Base-by-base conservation (phyloP, 441 rosid genomes). In the Croton laevigatus region DNA sequence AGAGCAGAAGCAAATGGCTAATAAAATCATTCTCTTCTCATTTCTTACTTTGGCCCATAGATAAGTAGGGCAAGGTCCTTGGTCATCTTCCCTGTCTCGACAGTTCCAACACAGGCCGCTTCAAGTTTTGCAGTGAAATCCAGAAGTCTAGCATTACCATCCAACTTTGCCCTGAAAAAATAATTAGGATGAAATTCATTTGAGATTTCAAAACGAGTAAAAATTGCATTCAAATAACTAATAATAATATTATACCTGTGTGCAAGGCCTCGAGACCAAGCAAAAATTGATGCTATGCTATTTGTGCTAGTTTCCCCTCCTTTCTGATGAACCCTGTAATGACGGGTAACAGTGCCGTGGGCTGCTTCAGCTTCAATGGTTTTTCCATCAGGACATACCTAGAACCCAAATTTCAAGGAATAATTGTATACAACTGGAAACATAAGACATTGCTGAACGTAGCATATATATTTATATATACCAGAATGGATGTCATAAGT, bases 301-400 rank as follows among this genome's bases (percentile, higher is more conserved):
- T 94, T 94, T 57, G 97, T 91, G 83, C 97, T 94, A 60, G 97
- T 94, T 84, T 91, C 97, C 51, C 94, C 93, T 65, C 97, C 97
- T 80, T 86, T 91, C 79, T 94, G 89, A 74, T 94, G 94, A 76
- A 94, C 88, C 48, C 96, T 83, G 75, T 74, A 91, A 84, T 94
- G 98, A 54, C 97, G 94, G 14, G 97, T 94, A 66, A 94, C 97
- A 0, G 97, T 94, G 40, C 97, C 97, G 75, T 94, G 98, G 40
- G 97, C 98, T 49, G 97, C 97, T 85, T 94, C 97, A 4, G 97
- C 90, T 84, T 90, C 98, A 36, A 90, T 90, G 14, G 98, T 90
- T 75, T 81, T 90, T 57, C 97, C 97, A 72, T 91, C 97, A 14
- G 97, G 97, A 80, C 98, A 91, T 53, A 94, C 93, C 98, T 91